A percentile compares a stretch with the other conserved stretches of the same genome.
phyloP scores from a whole-genome alignment of 176 grass and related monocot species.

The Saccharum spontaneum region DNA sequence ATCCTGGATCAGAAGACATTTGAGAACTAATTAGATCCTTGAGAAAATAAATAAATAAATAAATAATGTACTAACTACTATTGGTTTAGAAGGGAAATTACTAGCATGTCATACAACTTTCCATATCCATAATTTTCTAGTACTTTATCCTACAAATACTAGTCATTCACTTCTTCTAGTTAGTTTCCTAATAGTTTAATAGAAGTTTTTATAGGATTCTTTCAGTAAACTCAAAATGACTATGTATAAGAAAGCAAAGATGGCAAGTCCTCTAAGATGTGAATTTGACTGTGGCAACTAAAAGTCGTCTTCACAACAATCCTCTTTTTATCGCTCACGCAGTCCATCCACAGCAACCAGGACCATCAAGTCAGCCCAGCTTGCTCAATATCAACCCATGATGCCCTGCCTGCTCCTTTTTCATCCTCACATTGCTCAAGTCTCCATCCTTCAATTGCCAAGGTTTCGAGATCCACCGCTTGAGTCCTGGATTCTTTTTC shows the following conservation, averaged over 20 bases:
- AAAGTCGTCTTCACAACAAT: background rate
- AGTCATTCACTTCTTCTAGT: background rate
- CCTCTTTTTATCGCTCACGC: background rate
- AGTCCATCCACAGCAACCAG: background rate
- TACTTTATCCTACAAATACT: background rate
- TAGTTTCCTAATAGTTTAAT: background rate
- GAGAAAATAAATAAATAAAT: background rate
- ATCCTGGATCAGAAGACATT: slow-evolving; percentile 25
- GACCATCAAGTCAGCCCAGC: background rate
- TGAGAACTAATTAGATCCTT: background rate
- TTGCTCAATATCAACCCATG: background rate
- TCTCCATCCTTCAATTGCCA: background rate
- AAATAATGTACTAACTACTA: background rate
- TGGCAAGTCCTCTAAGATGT: background rate
- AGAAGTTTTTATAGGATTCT: background rate
- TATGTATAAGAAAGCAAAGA: background rate
- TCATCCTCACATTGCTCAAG: background rate
- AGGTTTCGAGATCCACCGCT: background rate
- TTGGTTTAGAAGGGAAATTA: background rate
- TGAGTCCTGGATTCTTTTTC: background rate
- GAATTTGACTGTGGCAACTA: background rate
- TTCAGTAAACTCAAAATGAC: background rate
- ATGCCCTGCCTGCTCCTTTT: background rate
- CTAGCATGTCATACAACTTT: background rate
- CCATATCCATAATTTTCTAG: background rate